phyloP scores from a whole-genome alignment of 805 yeast genomes.

The Zygosaccharomyces bailii region DNA sequence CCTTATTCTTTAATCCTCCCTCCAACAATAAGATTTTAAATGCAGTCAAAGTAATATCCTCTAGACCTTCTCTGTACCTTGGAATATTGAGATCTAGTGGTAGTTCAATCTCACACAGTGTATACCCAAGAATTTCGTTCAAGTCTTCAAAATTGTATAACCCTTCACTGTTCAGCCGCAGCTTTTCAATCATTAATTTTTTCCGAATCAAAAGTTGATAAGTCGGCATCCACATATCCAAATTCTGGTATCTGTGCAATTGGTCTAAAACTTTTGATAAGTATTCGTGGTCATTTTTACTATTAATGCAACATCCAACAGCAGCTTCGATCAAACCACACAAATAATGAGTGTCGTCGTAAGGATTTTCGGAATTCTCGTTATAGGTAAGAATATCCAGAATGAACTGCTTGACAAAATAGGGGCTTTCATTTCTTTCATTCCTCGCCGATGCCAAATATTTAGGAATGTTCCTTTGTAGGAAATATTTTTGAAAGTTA shows the following conservation, averaged over 20 bases:
- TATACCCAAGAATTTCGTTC: conserved; percentile 54
- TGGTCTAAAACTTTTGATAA: conserved; percentile 55
- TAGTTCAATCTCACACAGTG: conserved; percentile 40
- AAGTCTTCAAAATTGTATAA: conserved; percentile 43
- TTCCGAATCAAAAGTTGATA: conserved; percentile 43
- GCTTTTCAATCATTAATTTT: conserved; percentile 59
- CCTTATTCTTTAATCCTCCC: conserved; percentile 72
- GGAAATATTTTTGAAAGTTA: conserved; percentile 61
- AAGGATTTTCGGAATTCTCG: conserved; percentile 77
- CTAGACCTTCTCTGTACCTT: conserved; percentile 30
- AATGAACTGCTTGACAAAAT: conserved; percentile 56
- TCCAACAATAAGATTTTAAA: conserved; percentile 63
- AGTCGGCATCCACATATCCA: conserved; percentile 87
- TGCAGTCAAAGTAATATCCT: conserved; percentile 61
- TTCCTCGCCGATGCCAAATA: conserved; percentile 61
- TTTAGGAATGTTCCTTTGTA: conserved; percentile 65
- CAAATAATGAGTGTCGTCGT: conserved; percentile 68
- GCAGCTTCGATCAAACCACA: conserved; percentile 55
- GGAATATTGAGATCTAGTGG: conserved; percentile 28
- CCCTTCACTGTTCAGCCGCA: conserved; percentile 55
- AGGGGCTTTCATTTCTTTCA: conserved; percentile 59
- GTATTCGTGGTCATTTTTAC: conserved; percentile 39
- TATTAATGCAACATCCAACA: conserved; percentile 39
- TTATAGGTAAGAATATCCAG: conserved; percentile 74
- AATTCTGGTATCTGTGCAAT: conserved; percentile 65